Percentiles rank a stretch among this genome's conserved stretches.
phyloP scores from a whole-genome alignment of 306 rosid species.

The Citrullus mucosospermus region DNA sequence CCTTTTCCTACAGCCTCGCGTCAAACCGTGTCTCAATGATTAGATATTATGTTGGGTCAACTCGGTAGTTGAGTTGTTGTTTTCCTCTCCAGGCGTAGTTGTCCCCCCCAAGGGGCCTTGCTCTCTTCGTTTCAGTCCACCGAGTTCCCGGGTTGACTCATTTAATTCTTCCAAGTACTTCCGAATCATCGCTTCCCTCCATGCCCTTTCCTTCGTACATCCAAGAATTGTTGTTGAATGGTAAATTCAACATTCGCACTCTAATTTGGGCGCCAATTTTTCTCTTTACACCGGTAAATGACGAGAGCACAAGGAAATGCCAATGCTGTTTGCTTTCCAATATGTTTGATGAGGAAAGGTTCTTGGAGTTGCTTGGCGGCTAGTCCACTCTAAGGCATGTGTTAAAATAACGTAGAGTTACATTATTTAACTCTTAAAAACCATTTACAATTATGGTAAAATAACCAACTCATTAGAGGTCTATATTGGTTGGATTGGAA shows the following conservation, averaged over 20 bases:
- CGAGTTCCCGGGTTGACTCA: background rate
- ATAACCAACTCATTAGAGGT: too few relatives aligned
- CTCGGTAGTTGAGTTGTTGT: conserved; percentile 37
- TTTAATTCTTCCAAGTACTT: background rate
- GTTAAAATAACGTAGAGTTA: too few relatives aligned
- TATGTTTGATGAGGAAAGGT: too few relatives aligned
- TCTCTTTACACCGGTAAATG: background rate
- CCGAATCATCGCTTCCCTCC: background rate
- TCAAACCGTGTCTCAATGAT: conserved; percentile 39
- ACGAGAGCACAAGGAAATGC: background rate
- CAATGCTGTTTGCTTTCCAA: background rate
- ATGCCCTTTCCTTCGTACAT: background rate
- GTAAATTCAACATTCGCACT: background rate
- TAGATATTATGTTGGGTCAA: conserved; percentile 48
- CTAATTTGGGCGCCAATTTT: background rate
- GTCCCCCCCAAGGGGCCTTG: background rate
- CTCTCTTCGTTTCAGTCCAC: background rate
- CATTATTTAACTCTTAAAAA: too few relatives aligned
- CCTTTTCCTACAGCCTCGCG: conserved; percentile 8
- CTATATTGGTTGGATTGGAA: too few relatives aligned
- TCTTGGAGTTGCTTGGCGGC: too few relatives aligned
- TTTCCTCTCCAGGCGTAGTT: conserved; percentile 12
- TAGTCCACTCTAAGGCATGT: too few relatives aligned
- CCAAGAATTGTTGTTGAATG: background rate
- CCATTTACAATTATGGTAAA: too few relatives aligned